These are phyloP conservation scores for Komagataella ulmi DNA, from an alignment of 805 yeast genomes.

Conservation along the genomic window DNA sequence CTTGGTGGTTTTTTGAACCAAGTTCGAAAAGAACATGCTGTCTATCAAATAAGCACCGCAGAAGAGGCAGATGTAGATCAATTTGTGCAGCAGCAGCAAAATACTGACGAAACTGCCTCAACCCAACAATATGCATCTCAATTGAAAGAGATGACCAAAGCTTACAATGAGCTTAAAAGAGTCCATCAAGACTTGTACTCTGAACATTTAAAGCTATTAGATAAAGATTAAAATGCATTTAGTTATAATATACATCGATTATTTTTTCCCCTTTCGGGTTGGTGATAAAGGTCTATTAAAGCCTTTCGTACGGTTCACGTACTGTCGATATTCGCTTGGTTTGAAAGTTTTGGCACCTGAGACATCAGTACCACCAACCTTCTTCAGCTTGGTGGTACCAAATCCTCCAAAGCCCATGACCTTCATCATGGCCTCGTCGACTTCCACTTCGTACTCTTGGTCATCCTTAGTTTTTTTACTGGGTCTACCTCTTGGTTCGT, in stretches of 20 bases:
- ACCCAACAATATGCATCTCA: conserved; percentile 13
- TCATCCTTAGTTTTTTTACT: neutral
- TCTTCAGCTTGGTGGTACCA: conserved; percentile 41
- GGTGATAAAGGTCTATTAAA: conserved; percentile 45
- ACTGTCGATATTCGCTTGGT: conserved; percentile 39
- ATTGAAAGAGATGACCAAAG: conserved; percentile 35
- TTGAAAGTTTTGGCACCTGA: conserved; percentile 25
- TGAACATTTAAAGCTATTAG: conserved; percentile 30
- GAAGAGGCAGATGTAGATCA: conserved; percentile 24
- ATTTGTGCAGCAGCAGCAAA: neutral
- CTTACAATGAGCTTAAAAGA: conserved; percentile 43
- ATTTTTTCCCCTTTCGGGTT: conserved; percentile 12
- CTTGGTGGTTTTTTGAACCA: conserved; percentile 35
- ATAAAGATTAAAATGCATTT: conserved; percentile 2
- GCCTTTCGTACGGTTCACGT: conserved; percentile 44
- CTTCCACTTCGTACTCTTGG: conserved; percentile 8
- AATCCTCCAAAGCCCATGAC: conserved; percentile 50
- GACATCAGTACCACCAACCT: conserved; percentile 34
- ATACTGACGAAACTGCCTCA: conserved; percentile 19
- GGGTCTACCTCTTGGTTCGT: neutral
- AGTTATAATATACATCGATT: neutral
- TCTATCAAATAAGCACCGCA: conserved; percentile 29
- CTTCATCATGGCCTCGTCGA: conserved; percentile 19
- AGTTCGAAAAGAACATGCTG: conserved; percentile 36
- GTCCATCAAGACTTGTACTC: conserved; percentile 45